Evolutionary conservation across 2,329 filamentous ascomycete genomes (phyloP).

Genomic region (Aspergillus oerlinghausenensis): DNA sequence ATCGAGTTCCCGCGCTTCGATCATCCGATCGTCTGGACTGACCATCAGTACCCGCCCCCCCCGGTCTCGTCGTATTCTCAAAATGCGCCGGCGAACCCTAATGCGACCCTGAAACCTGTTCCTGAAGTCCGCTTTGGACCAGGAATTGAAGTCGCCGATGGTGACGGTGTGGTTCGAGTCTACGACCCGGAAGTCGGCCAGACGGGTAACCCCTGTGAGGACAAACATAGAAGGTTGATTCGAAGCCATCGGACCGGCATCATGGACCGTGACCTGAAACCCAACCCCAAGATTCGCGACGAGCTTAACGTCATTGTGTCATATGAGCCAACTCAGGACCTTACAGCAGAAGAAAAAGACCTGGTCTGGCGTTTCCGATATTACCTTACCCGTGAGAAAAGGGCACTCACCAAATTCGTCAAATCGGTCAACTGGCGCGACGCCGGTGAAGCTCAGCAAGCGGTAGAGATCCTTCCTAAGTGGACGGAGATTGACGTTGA

Average conservation of each 20-base stretch:
- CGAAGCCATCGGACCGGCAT: conserved; percentile 91
- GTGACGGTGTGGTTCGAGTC: conserved; percentile 64
- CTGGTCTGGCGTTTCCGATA: conserved; percentile 97
- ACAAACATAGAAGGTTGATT: conserved; percentile 87
- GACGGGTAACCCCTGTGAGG: conserved; percentile 87
- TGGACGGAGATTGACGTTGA: conserved; percentile 98
- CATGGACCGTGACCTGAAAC: conserved; percentile 89
- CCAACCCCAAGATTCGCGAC: conserved; percentile 91
- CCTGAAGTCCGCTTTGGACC: conserved; percentile 88
- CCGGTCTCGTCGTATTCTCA: conserved; percentile 72
- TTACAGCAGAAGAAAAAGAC: conserved; percentile 90
- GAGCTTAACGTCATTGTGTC: conserved; percentile 87
- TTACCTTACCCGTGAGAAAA: conserved; percentile 86
- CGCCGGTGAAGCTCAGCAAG: conserved; percentile 76
- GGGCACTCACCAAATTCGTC: conserved; percentile 91
- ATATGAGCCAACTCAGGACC: conserved; percentile 84
- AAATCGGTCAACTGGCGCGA: conserved; percentile 97
- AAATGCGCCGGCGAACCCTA: conserved; percentile 59
- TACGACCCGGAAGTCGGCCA: conserved; percentile 92
- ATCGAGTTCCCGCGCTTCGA: conserved; percentile 93
- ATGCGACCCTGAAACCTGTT: conserved; percentile 69
- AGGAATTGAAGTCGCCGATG: conserved; percentile 69
- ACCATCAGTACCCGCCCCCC: conserved; percentile 84
- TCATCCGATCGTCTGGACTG: conserved; percentile 90
- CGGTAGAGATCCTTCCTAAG: conserved; percentile 80